Base-by-base conservation (phyloP, 1,284 basidiomycete species). In the Megacollybia platyphylla region DNA sequence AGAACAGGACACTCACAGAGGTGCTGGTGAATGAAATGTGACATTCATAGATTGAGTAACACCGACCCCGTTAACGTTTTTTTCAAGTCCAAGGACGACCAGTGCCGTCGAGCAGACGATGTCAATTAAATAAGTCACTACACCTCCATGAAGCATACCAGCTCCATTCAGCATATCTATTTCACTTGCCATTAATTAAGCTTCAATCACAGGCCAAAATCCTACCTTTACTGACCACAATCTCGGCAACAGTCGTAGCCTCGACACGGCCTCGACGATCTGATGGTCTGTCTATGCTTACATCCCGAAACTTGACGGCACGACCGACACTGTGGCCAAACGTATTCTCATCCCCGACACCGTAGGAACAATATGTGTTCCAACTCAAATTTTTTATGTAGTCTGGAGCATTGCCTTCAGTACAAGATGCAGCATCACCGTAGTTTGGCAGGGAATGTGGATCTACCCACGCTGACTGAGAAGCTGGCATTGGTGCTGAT, bases 91-190 rank as follows among this genome's bases (percentile, higher is more conserved):
- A 9, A 83, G 63, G 2, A 73, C 74, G 38, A 82, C 70, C 7
- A 83, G 66, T 0, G 80, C 78, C 9, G 75, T 76, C 43, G 74
- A 73, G 32, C 71, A 76, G 56, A 78, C 81, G 49, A 79, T 81
- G 60, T 84, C 81, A 42, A 83, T 72, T 44, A 84, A 60, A 56
- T 81, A 83, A 39, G 78, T 75, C 31, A 83, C 54, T 43, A 78
- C 80, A 35, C 76, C 80, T 10, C 81, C 80, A 48, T 84, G 80
- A 24, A 82, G 63, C 68, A 79, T 78, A 1, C 76, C 76, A 27
- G 78, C 76, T 10, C 80, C 80, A 49, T 84, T 83, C 24, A 82
- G 61, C 77, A 82, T 81, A 46, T 70, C 79, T 79, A 48, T 44
- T 40, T 39, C 15, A 34, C 47, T 38, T 20, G 46, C 38, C 36